These are phyloP conservation scores for Ganoderma leucocontextum DNA, from an alignment of 1,284 basidiomycete species.

Conservation along the genomic window DNA sequence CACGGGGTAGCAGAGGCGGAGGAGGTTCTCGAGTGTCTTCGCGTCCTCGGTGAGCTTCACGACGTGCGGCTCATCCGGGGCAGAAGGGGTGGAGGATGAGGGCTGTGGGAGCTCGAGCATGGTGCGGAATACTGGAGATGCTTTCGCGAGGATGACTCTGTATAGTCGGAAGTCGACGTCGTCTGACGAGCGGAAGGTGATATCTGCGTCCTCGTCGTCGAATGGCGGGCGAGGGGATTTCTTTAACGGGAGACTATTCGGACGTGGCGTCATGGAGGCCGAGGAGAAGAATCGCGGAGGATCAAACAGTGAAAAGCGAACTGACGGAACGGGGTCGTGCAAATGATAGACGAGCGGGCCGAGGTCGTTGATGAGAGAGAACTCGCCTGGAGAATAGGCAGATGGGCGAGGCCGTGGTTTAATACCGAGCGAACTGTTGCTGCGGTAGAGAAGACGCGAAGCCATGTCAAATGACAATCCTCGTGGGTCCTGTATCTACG, in stretches of 20 bases:
- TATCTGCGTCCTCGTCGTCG: slow-evolving; percentile 23
- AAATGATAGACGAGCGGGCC: no score
- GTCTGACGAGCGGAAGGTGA: slow-evolving; percentile 27
- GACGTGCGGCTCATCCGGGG: slow-evolving; percentile 11
- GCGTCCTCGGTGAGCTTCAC: slow-evolving; percentile 48
- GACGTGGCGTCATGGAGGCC: background rate
- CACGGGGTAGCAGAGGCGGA: slow-evolving; percentile 49
- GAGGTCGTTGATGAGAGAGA: no score
- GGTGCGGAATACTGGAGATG: slow-evolving; percentile 20
- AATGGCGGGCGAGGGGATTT: slow-evolving; percentile 12
- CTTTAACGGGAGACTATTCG: background rate
- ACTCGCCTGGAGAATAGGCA: no score
- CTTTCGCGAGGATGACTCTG: slow-evolving; percentile 25
- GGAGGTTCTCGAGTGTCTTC: slow-evolving; percentile 55
- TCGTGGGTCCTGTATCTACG: background rate
- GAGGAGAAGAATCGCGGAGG: no score
- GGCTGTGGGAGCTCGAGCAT: slow-evolving; percentile 34
- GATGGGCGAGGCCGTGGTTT: no score
- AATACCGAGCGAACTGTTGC: no score
- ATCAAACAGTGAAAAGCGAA: background rate
- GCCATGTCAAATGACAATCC: background rate
- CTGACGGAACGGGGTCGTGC: no score
- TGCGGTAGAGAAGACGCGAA: background rate
- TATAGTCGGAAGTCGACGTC: slow-evolving; percentile 27
- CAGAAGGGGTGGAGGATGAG: slow-evolving; percentile 36